Percentiles rank a stretch among this genome's conserved stretches.
phyloP scores from a whole-genome alignment of 2,329 filamentous ascomycete species.

The Paraphaeosphaeria minitans region DNA sequence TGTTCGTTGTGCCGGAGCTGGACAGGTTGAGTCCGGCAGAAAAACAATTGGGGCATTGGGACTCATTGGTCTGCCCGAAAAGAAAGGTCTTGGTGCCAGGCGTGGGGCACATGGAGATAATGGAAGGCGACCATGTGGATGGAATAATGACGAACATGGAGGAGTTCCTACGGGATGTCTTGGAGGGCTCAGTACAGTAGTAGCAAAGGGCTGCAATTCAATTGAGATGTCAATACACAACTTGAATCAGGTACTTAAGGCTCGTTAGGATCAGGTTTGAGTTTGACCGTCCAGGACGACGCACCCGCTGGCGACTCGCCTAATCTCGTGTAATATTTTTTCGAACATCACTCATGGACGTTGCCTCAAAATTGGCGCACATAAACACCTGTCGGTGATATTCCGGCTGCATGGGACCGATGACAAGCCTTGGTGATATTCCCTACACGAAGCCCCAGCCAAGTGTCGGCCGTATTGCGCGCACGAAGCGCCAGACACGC shows the following conservation, averaged over 20 bases:
- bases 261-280: neutral
- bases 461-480: too few species aligned
- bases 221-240: too few species aligned
- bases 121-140: slow-evolving; percentile 1
- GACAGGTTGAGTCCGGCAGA: slow-evolving; percentile 10
- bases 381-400: too few species aligned
- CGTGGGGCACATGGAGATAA: slow-evolving; percentile 10
- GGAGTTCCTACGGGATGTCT: slow-evolving; percentile 1
- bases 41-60: slow-evolving; percentile 4
- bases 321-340: slow-evolving; percentile 5
- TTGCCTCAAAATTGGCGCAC: too few species aligned
- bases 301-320: slow-evolving; percentile 2
- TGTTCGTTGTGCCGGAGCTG: slow-evolving; percentile 4
- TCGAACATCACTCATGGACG: neutral
- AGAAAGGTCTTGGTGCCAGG: neutral
- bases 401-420: too few species aligned
- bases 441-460: too few species aligned
- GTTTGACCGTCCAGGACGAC: neutral
- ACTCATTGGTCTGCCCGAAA: slow-evolving; percentile 6
- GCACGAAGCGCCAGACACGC: too few species aligned
- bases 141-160: slow-evolving; percentile 2
- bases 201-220: too few species aligned
- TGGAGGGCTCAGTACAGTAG: neutral
- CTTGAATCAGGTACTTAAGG: neutral
- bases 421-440: too few species aligned